phyloP scores from a whole-genome alignment of 1,284 basidiomycete species.

The Tylopilus sp. region DNA sequence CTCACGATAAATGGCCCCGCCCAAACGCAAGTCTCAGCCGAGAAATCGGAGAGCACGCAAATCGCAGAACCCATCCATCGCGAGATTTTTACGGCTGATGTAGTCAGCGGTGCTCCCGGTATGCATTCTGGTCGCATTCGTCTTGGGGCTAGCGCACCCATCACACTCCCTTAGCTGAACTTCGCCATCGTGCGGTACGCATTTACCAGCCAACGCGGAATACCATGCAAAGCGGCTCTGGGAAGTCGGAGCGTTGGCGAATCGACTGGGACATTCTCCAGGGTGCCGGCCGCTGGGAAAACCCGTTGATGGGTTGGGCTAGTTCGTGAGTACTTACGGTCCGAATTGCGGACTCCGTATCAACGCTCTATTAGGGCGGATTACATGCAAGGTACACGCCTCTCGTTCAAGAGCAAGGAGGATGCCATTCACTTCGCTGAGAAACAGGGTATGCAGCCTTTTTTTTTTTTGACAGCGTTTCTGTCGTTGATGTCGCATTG shows the following conservation, averaged over 20 bases:
- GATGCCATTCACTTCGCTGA: constrained; percentile 94
- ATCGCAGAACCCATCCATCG: constrained; percentile 39
- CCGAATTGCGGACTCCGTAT: neutral
- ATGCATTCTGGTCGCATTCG: constrained; percentile 24
- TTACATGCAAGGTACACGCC: constrained; percentile 91
- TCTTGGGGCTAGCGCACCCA: neutral
- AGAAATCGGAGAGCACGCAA: constrained; percentile 29
- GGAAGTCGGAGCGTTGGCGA: constrained; percentile 86
- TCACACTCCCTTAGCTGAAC: constrained; percentile 53
- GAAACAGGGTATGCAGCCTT: constrained; percentile 68
- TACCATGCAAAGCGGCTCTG: constrained; percentile 92
- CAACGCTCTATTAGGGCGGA: constrained; percentile 66
- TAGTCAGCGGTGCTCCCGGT: constrained; percentile 78
- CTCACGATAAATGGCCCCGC: constrained; percentile 21
- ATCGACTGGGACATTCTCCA: constrained; percentile 93
- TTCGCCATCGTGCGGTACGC: constrained; percentile 84
- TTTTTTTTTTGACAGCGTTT: neutral
- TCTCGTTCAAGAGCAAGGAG: constrained; percentile 87
- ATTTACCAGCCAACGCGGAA: constrained; percentile 94
- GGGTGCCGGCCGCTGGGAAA: constrained; percentile 94
- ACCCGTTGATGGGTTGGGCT: constrained; percentile 98
- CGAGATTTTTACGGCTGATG: constrained; percentile 70
- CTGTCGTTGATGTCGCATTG: constrained; percentile 1
- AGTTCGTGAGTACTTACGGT: constrained; percentile 64
- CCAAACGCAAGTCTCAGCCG: constrained; percentile 21